Evolutionary conservation across 1,139 yeast genomes (phyloP), one percentile per base, ranked within the genome.

Genomic region (Hansenula sp.): DNA sequence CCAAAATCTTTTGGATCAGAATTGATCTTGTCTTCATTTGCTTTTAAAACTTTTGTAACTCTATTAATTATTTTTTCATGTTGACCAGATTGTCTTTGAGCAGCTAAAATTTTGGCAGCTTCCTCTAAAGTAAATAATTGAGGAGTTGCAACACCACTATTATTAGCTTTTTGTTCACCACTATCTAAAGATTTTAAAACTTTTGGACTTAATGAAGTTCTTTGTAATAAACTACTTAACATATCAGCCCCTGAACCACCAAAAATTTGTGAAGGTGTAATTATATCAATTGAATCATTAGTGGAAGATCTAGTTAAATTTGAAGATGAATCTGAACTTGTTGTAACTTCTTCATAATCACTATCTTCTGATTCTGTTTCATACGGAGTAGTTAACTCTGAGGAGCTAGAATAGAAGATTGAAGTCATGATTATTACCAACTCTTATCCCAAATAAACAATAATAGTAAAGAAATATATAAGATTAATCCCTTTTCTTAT

Each of bases 1-100:
- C 46, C 50, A 35, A 43, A 36, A 5, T 12, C 31, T 10, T 9
- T 25, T 14, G 31, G 34, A 24, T 37, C 21, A 14, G 16, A 4
- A 16, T 22, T 22, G 9, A 32, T 32, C 24, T 19, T 10, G 3
- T 6, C 17, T 6, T 22, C 21, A 31, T 31, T 31, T 31, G 33
- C n/a, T 5, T 14, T 10, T 3, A 32, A 14, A 11, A 32, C 35
- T 10, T 18, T 11, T 13, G 25, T 25, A 3, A 24, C n/a, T 10
- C 17, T 26, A 4, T 25, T 18, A 16, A 14, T n/a, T 12, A 24
- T 24, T 21, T 3, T 6, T 2, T 10, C 34, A 16, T 16, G 16
- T 22, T 16, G 6, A 11, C 20, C 13, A 6, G 22, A 14, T 8
- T n/a, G 5, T 5, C 4, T n/a, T 25, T 32, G 20, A 20, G 22